These are phyloP conservation scores for Pythium brassicae DNA, from an alignment of 352 stramenopile genomes.

Conservation along the genomic window DNA sequence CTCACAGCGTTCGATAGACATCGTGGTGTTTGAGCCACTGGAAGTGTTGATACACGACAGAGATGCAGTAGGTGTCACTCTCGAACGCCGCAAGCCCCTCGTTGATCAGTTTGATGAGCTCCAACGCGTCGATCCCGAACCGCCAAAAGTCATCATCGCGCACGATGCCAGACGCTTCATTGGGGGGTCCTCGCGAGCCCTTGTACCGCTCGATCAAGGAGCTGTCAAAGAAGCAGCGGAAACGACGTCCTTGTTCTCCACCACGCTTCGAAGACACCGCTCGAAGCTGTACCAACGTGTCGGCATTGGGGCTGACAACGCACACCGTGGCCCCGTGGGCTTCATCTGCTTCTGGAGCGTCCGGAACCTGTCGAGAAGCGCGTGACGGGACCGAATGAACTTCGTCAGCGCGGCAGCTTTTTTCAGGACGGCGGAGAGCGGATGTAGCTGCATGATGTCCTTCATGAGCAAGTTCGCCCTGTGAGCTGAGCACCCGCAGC, in stretches of 20 bases:
- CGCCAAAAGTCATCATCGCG: constrained; percentile 8
- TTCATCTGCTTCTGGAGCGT: not conserved
- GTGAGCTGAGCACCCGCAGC: not conserved
- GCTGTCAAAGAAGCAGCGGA: too few species aligned
- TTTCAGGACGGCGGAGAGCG: not conserved
- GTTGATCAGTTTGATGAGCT: constrained; percentile 7
- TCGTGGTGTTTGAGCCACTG: not conserved
- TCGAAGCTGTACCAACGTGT: too few species aligned
- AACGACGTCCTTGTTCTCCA: too few species aligned
- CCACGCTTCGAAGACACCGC: too few species aligned
- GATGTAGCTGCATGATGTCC: not conserved
- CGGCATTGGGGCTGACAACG: too few species aligned
- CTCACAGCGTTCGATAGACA: constrained; percentile 3
- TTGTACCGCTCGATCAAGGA: too few species aligned
- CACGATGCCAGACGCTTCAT: not conserved
- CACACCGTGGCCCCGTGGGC: too few species aligned
- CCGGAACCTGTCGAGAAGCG: constrained; percentile 7
- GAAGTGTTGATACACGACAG: constrained; percentile 12
- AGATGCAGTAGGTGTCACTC: constrained; percentile 16
- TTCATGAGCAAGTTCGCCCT: constrained; percentile 1
- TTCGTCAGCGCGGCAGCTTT: constrained; percentile 1
- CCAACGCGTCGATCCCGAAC: not conserved
- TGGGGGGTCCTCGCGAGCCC: too few species aligned
- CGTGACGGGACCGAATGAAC: constrained; percentile 6
- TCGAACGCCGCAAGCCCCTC: constrained; percentile 12